Percentiles rank a stretch among this genome's conserved stretches.
Conservation (phyloP, 1,284 basidiomycete species). For the Vanrija pseudolonga region DNA sequence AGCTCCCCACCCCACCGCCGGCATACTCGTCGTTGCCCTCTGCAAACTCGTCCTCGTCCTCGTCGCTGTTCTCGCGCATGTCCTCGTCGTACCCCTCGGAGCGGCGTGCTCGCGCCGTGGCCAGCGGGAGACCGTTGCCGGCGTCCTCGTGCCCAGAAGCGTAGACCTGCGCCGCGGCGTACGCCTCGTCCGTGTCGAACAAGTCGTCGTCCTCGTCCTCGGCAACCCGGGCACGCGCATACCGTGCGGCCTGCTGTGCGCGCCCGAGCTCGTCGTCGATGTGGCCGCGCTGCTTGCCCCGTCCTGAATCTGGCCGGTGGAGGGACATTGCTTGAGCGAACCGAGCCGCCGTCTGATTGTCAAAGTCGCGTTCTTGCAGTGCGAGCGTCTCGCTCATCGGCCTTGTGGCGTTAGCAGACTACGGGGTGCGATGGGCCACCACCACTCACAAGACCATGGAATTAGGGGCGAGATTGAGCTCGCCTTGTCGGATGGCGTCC, state of each 20-base stretch:
- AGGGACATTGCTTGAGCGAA: conserved; percentile 13
- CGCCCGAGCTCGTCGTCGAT: conserved; percentile 4
- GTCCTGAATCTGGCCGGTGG: neutral
- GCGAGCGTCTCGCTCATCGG: conserved; percentile 32
- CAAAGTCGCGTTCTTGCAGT: conserved; percentile 36
- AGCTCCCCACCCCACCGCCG: conserved; percentile 2
- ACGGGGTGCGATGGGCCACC: neutral
- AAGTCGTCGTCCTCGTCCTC: conserved; percentile 15
- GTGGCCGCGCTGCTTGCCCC: neutral
- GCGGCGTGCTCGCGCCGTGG: conserved; percentile 12
- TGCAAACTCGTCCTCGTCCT: conserved; percentile 27
- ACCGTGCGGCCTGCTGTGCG: neutral
- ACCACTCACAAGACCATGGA: conserved; percentile 34
- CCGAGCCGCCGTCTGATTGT: conserved; percentile 28
- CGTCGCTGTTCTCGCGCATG: conserved; percentile 23
- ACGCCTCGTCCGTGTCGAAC: conserved; percentile 19
- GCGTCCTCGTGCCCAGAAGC: conserved; percentile 14
- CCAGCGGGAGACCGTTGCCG: conserved; percentile 24
- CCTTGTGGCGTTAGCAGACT: conserved; percentile 23
- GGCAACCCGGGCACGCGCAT: neutral
- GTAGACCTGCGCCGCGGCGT: conserved; percentile 7
- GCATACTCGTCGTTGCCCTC: conserved; percentile 12
- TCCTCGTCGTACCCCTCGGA: conserved; percentile 24
- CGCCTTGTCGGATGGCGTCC: conserved; percentile 26
- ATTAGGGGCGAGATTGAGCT: conserved; percentile 20